These are phyloP conservation scores for Boletus subcaerulescens DNA, from an alignment of 768 basidiomycete species.

Conservation along the genomic window DNA sequence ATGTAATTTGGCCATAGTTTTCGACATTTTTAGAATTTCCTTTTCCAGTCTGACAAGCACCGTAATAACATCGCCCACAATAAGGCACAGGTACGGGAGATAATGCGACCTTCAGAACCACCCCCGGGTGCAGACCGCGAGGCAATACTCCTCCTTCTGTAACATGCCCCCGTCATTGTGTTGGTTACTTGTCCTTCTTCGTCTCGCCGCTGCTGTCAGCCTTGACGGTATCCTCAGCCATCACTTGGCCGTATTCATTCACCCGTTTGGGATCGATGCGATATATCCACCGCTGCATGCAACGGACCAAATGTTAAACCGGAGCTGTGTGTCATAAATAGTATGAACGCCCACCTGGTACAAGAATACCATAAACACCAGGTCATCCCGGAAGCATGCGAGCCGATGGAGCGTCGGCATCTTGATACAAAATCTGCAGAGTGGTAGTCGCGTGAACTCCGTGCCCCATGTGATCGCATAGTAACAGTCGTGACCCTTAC, in stretches of 20 bases:
- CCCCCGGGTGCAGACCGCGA: not conserved
- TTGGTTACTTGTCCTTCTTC: constrained; percentile 52
- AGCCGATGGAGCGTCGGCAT: constrained; percentile 95
- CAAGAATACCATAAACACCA: constrained; percentile 87
- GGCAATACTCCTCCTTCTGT: constrained; percentile 8
- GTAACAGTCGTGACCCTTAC: constrained; percentile 43
- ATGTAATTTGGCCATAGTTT: constrained; percentile 5
- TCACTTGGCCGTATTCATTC: constrained; percentile 94
- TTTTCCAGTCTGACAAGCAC: not conserved
- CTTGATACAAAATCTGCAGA: constrained; percentile 82
- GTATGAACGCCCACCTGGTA: constrained; percentile 67
- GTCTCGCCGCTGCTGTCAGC: constrained; percentile 44
- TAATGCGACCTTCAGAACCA: constrained; percentile 10
- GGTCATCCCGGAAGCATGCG: constrained; percentile 86
- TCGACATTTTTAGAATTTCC: constrained; percentile 6
- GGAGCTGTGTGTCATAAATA: constrained; percentile 2
- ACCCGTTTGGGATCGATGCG: constrained; percentile 90
- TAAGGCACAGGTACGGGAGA: constrained; percentile 9
- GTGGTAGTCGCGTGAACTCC: constrained; percentile 13
- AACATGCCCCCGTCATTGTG: not conserved
- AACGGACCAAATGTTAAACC: constrained; percentile 17
- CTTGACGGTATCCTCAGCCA: constrained; percentile 45
- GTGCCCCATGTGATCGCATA: constrained; percentile 10
- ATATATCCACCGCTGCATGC: constrained; percentile 88
- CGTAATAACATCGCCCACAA: too few species aligned